phyloP scores from a whole-genome alignment of 2,329 filamentous ascomycete species.

The Trichoderma atrobrunneum region DNA sequence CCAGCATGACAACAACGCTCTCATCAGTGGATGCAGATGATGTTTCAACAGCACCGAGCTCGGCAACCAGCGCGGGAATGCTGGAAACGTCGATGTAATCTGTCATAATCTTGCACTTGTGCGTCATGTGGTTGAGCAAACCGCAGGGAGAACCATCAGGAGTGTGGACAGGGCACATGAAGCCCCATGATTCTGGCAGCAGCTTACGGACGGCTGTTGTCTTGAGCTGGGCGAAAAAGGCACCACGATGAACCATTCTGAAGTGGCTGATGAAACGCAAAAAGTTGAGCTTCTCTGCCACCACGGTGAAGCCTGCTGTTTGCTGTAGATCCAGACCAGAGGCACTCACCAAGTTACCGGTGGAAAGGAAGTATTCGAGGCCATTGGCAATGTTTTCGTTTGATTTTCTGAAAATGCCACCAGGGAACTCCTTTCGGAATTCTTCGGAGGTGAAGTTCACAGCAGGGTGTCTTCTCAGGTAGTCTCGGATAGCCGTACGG shows the following conservation, averaged over 20 bases:
- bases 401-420: slow-evolving; percentile 72
- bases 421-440: slow-evolving; percentile 76
- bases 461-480: slow-evolving; percentile 53
- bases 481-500: slow-evolving; percentile 54
- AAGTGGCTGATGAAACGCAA: slow-evolving; percentile 98
- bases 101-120: slow-evolving; percentile 90
- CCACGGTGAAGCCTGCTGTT: slow-evolving; percentile 89
- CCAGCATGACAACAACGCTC: slow-evolving; percentile 84
- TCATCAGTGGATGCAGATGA: slow-evolving; percentile 79
- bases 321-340: slow-evolving; percentile 94
- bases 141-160: slow-evolving; percentile 95
- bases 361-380: slow-evolving; percentile 94
- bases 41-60: slow-evolving; percentile 73
- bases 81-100: slow-evolving; percentile 68
- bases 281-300: slow-evolving; percentile 99
- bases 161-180: slow-evolving; percentile 94
- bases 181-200: slow-evolving; percentile 95
- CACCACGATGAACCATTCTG: slow-evolving; percentile 97
- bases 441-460: slow-evolving; percentile 73
- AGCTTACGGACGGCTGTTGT: slow-evolving; percentile 96
- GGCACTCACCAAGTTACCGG: slow-evolving; percentile 86
- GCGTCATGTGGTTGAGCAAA: slow-evolving; percentile 88
- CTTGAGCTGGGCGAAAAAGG: slow-evolving; percentile 96
- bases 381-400: slow-evolving; percentile 86
- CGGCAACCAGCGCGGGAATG: slow-evolving; percentile 69